A percentile compares a stretch with the other conserved stretches of the same genome.
phyloP scores from a whole-genome alignment of 2,329 filamentous ascomycete species.

The Fusarium continuum region DNA sequence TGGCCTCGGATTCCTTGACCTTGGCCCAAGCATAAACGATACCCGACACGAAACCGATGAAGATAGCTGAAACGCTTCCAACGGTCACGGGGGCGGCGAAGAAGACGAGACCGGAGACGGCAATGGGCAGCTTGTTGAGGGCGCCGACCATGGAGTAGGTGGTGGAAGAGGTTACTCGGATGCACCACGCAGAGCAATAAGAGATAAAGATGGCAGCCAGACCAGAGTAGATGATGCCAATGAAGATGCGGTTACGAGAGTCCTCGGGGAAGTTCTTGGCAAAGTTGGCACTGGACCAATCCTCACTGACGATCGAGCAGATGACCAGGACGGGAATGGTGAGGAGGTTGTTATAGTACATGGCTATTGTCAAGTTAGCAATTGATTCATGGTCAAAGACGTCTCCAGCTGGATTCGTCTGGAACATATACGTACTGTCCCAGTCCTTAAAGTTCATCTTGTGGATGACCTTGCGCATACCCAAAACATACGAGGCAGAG shows the following conservation, averaged over 20 bases:
- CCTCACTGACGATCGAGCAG: constrained; percentile 83
- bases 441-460: constrained; percentile 99
- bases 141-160: constrained; percentile 99
- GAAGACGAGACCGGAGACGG: constrained; percentile 90
- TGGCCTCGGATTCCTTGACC: constrained; percentile 62
- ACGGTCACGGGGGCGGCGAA: constrained; percentile 94
- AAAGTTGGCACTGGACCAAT: constrained; percentile 90
- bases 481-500: constrained; percentile 86
- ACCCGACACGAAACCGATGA: constrained; percentile 89
- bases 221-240: constrained; percentile 93
- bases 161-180: constrained; percentile 94
- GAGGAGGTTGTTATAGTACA: constrained; percentile 99
- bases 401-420: neutral
- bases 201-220: constrained; percentile 96
- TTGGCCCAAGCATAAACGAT: constrained; percentile 87
- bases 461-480: constrained; percentile 99
- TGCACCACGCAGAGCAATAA: constrained; percentile 98
- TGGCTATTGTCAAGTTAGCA: constrained; percentile 68
- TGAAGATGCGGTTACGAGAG: constrained; percentile 78
- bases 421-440: constrained; percentile 77
- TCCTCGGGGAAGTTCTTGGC: constrained; percentile 85
- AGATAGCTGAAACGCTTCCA: constrained; percentile 92
- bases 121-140: constrained; percentile 97
- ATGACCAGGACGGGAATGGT: constrained; percentile 91
- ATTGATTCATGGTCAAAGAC: neutral